These are phyloP conservation scores for Solanum lycopersicoides DNA, from an alignment of 257 asterid species.

Conservation along the genomic window DNA sequence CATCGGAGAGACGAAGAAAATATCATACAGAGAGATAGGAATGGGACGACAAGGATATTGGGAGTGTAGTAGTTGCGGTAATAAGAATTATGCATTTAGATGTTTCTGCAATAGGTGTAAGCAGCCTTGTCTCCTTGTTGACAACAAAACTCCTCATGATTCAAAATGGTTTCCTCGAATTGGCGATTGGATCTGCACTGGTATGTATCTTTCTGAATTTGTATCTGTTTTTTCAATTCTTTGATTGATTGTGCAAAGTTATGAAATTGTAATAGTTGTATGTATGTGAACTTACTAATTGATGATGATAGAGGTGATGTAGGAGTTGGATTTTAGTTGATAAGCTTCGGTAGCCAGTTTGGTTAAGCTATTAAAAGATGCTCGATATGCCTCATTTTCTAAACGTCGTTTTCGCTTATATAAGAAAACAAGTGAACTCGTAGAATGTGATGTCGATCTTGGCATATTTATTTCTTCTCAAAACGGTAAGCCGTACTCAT, in stretches of 20 bases:
- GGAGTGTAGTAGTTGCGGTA: slow-evolving; percentile 72
- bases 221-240: not conserved
- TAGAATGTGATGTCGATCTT: not conserved
- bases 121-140: slow-evolving; percentile 86
- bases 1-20: not conserved
- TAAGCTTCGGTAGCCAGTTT: not conserved
- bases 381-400: too few relatives aligned
- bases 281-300: not conserved
- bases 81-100: slow-evolving; percentile 75
- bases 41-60: slow-evolving; percentile 82
- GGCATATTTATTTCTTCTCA: too few relatives aligned
- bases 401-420: too few relatives aligned
- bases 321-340: not conserved
- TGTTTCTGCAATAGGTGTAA: slow-evolving; percentile 81
- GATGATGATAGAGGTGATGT: not conserved
- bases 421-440: too few relatives aligned
- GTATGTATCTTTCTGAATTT: slow-evolving; percentile 10
- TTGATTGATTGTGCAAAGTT: not conserved
- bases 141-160: slow-evolving; percentile 63
- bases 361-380: too few relatives aligned
- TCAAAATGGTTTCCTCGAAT: slow-evolving; percentile 93
- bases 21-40: not conserved
- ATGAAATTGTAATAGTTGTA: not conserved
- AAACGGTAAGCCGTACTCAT: too few relatives aligned
- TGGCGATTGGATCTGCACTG: slow-evolving; percentile 95